phyloP scores from a whole-genome alignment of 352 stramenopile species.

The Phytopythium delawarense region DNA sequence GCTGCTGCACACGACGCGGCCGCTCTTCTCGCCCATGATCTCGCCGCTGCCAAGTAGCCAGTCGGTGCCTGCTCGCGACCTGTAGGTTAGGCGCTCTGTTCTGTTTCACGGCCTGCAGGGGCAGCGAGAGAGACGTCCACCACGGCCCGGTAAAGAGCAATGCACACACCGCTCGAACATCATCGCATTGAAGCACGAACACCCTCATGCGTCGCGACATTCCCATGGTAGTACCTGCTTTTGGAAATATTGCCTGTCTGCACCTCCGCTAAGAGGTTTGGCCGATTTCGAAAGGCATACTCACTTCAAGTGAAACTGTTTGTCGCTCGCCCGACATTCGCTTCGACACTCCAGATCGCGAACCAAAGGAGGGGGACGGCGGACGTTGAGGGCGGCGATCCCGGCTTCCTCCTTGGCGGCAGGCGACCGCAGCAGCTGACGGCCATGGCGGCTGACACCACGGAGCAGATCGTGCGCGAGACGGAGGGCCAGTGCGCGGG shows the following conservation, averaged over 20 bases:
- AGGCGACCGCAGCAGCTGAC: not conserved
- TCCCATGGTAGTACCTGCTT: not conserved
- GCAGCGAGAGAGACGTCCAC: not conserved
- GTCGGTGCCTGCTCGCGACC: slow-evolving; percentile 21
- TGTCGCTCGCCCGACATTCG: not conserved
- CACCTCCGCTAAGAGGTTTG: not conserved
- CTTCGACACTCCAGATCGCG: not conserved
- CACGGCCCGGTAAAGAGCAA: not conserved
- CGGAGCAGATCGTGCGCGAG: not conserved
- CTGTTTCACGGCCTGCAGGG: not conserved
- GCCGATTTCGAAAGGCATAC: not conserved
- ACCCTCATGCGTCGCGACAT: not conserved
- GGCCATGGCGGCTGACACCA: slow-evolving; percentile 1
- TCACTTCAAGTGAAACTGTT: not conserved
- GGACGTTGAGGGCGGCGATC: not conserved
- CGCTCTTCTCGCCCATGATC: slow-evolving; percentile 59
- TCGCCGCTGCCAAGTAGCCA: slow-evolving; percentile 27
- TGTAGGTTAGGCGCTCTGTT: slow-evolving; percentile 5
- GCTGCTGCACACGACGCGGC: slow-evolving; percentile 59
- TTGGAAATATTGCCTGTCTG: not conserved
- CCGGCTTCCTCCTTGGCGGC: not conserved
- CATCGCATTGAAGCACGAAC: not conserved
- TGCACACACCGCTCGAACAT: not conserved
- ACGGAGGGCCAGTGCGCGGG: not conserved
- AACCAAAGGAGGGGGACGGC: not conserved